phyloP scores from a whole-genome alignment of 441 rosid species.

The Euphorbia schlechtendalii region DNA sequence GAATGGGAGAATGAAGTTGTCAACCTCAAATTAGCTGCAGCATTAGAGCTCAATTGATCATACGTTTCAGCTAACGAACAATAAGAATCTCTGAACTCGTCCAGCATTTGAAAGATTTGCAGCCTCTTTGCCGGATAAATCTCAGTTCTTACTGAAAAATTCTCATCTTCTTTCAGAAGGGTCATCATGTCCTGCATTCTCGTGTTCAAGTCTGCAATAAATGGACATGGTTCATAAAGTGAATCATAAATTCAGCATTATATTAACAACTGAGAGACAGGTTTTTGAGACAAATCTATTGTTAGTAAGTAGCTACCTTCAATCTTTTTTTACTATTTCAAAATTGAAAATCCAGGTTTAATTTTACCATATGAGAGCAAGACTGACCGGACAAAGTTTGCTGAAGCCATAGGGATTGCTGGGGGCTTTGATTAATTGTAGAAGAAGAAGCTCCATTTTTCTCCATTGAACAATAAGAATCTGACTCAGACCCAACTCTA shows the following conservation, averaged over 20 bases:
- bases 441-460: slow-evolving; percentile 7
- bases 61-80: slow-evolving; percentile 28
- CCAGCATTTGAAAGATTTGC: slow-evolving; percentile 25
- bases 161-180: slow-evolving; percentile 22
- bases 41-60: slow-evolving; percentile 28
- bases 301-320: neutral
- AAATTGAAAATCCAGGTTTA: neutral
- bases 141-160: slow-evolving; percentile 8
- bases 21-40: slow-evolving; percentile 4
- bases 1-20: neutral
- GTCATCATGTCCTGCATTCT: slow-evolving; percentile 25
- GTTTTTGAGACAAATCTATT: neutral
- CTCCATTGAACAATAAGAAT: slow-evolving; percentile 22
- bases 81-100: slow-evolving; percentile 30
- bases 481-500: neutral
- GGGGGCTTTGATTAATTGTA: slow-evolving; percentile 1
- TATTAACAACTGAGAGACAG: neutral
- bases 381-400: slow-evolving; percentile 30
- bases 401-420: slow-evolving; percentile 30
- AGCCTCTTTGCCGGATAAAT: slow-evolving; percentile 13
- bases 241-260: neutral
- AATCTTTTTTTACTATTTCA: neutral
- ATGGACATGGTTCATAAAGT: neutral
- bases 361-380: neutral
- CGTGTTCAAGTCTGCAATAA: slow-evolving; percentile 33